phyloP scores from a whole-genome alignment of 768 basidiomycete genomes.

The Mycena metata region DNA sequence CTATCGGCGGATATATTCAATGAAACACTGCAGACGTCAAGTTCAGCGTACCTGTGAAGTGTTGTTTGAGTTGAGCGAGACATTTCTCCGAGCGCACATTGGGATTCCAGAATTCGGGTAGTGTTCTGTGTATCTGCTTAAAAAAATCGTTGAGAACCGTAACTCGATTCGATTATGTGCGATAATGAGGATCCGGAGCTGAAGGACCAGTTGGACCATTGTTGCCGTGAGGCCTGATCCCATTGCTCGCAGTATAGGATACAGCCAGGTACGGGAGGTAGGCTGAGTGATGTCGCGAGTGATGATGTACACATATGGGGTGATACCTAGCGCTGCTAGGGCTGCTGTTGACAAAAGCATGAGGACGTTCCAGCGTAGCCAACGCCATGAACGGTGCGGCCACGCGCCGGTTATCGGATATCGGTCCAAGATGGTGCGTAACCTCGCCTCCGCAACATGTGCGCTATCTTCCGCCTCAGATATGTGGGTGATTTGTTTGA shows the following conservation, averaged over 20 bases:
- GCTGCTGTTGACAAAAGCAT: neutral
- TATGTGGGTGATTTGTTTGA: neutral
- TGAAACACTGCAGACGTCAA: too few species aligned
- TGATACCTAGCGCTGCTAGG: neutral
- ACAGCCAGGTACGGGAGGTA: neutral
- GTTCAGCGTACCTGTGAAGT: neutral
- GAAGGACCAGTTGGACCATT: neutral
- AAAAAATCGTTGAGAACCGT: neutral
- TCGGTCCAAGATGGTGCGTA: neutral
- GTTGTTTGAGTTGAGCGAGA: neutral
- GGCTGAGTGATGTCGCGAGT: neutral
- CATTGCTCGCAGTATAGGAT: neutral
- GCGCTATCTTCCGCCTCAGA: neutral
- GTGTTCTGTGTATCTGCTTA: neutral
- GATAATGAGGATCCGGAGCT: neutral
- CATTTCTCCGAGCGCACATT: neutral
- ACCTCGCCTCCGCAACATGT: neutral
- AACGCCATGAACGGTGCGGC: neutral
- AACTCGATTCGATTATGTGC: neutral
- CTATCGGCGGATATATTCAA: too few species aligned
- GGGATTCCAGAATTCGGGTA: neutral
- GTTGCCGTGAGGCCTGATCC: neutral
- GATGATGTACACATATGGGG: neutral
- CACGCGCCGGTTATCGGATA: neutral
- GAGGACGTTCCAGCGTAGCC: neutral